Evolutionary conservation across 106 monocot species (phyloP).

Genomic region (Dioscorea zingiberensis): DNA sequence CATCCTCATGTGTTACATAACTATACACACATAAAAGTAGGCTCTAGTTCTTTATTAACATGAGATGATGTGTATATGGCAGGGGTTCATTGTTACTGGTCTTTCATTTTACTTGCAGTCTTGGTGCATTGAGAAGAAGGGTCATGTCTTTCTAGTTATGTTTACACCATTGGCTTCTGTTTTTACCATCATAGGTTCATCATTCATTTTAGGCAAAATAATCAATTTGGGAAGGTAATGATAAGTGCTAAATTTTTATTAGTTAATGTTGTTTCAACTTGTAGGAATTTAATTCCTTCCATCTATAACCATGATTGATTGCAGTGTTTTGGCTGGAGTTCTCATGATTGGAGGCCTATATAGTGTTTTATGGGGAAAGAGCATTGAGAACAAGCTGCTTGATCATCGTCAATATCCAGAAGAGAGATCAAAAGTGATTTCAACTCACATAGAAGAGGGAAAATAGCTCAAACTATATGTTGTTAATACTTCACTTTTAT

Average conservation of each 20-base stretch:
- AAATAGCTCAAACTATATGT: too few species aligned
- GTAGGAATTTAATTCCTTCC: too few species aligned
- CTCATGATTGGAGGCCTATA: slow-evolving; percentile 59
- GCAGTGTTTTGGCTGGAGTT: slow-evolving; percentile 61
- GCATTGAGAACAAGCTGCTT: slow-evolving; percentile 12
- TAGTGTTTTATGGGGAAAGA: slow-evolving; percentile 52
- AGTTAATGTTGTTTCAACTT: too few species aligned
- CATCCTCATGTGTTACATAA: too few species aligned
- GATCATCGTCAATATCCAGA: too few species aligned
- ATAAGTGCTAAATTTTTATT: neutral
- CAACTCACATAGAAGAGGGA: too few species aligned
- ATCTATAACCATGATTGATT: slow-evolving; percentile 4
- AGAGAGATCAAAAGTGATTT: too few species aligned
- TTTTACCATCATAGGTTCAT: slow-evolving; percentile 36
- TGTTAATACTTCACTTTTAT: too few species aligned
- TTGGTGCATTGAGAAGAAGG: slow-evolving; percentile 45
- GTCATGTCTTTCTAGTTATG: slow-evolving; percentile 48
- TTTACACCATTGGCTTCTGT: slow-evolving; percentile 36
- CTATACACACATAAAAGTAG: too few species aligned
- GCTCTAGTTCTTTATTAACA: neutral
- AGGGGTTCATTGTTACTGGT: slow-evolving; percentile 40
- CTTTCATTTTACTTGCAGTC: slow-evolving; percentile 30
- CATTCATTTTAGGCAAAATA: slow-evolving; percentile 39
- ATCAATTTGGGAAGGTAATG: slow-evolving; percentile 41
- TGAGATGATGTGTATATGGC: neutral